Percentiles rank a stretch among this genome's conserved stretches.
Conservation (phyloP, 148 eudicot species). For the Pouteria glomerata region DNA sequence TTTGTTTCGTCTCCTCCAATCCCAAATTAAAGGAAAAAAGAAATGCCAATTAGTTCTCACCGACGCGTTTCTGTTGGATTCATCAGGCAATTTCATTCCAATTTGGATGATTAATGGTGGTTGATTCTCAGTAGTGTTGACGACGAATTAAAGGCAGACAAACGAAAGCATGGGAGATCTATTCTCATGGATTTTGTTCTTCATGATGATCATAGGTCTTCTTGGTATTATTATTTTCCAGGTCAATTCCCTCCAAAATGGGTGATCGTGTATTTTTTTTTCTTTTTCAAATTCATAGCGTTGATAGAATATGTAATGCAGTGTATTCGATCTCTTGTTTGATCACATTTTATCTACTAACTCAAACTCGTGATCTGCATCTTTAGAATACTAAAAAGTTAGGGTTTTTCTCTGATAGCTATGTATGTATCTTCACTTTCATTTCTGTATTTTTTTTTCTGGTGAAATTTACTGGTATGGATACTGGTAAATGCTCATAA, state of each 20-base stretch:
- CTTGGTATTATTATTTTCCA: conserved; percentile 62
- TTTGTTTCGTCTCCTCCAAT: too few relatives aligned
- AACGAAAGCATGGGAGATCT: conserved; percentile 43
- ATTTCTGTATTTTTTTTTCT: not conserved
- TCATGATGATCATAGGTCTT: conserved; percentile 62
- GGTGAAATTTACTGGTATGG: not conserved
- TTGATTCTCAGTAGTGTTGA: not conserved
- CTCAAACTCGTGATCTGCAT: not conserved
- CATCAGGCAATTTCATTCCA: too few relatives aligned
- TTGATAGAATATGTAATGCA: not conserved
- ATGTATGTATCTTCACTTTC: not conserved
- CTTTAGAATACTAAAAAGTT: not conserved
- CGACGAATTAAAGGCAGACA: not conserved
- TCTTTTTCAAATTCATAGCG: not conserved
- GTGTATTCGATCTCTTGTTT: not conserved
- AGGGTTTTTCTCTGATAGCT: not conserved
- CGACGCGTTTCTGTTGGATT: too few relatives aligned
- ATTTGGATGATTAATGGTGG: too few relatives aligned
- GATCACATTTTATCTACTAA: not conserved
- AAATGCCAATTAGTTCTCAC: too few relatives aligned
- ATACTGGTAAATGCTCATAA: conserved; percentile 1
- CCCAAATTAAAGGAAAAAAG: too few relatives aligned
- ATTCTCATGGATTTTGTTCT: conserved; percentile 72
- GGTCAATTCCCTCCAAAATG: conserved; percentile 29
- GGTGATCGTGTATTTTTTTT: not conserved